Conservation (phyloP, 1,139 yeast species). For the Candida buenavistaensis region DNA sequence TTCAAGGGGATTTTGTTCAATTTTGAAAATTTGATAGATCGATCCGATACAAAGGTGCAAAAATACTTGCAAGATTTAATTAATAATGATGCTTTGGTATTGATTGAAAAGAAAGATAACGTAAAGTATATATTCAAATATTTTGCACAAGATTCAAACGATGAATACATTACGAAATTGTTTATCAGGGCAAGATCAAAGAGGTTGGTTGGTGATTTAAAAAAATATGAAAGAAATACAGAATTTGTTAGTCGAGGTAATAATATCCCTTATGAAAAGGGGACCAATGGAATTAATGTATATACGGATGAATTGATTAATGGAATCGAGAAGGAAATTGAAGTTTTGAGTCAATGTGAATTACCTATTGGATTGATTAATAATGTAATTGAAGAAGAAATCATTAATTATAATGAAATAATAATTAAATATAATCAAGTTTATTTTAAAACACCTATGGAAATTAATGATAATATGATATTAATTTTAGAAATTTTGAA, state of each 20-base stretch:
- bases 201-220: slow-evolving; percentile 45
- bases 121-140: slow-evolving; percentile 40
- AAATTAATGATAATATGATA: slow-evolving; percentile 28
- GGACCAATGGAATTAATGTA: slow-evolving; percentile 57
- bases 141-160: slow-evolving; percentile 29
- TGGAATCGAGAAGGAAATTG: slow-evolving; percentile 49
- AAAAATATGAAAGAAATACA: slow-evolving; percentile 31
- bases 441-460: slow-evolving; percentile 13
- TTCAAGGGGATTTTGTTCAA: slow-evolving; percentile 52
- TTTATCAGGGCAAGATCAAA: slow-evolving; percentile 49
- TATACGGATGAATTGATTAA: slow-evolving; percentile 56
- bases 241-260: slow-evolving; percentile 35
- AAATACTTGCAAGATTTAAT: slow-evolving; percentile 27
- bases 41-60: slow-evolving; percentile 45
- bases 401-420: slow-evolving; percentile 22
- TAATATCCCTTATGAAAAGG: slow-evolving; percentile 56
- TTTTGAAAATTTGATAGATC: slow-evolving; percentile 46
- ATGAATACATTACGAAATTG: slow-evolving; percentile 32
- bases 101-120: slow-evolving; percentile 12
- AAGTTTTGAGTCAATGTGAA: slow-evolving; percentile 32
- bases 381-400: slow-evolving; percentile 23
- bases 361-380: slow-evolving; percentile 17
- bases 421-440: slow-evolving; percentile 8
- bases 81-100: slow-evolving; percentile 6
- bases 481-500: slow-evolving; percentile 49